Evolutionary conservation across 2,329 filamentous ascomycete species (phyloP).

Genomic region (Pseudofabraea citricarpa): DNA sequence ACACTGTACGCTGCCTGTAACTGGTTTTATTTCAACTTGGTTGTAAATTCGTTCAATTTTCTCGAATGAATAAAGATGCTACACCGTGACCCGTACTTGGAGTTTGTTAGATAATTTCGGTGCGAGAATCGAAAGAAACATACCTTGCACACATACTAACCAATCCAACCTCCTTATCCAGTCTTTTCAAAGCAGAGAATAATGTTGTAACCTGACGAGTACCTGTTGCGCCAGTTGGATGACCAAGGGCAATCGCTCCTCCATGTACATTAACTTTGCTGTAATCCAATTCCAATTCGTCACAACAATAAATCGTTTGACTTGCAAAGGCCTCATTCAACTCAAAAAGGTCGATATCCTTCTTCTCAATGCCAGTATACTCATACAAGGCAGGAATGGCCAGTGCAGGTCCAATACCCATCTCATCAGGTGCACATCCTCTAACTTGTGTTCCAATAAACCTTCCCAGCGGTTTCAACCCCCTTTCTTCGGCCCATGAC

Average conservation of each 20-base stretch:
- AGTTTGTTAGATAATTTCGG: background rate
- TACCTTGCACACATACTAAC: conserved; percentile 41
- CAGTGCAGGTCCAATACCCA: conserved; percentile 62
- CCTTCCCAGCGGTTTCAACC: conserved; percentile 58
- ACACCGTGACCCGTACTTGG: conserved; percentile 18
- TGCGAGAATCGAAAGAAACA: conserved; percentile 2
- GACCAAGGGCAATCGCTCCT: conserved; percentile 48
- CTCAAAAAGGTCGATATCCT: conserved; percentile 62
- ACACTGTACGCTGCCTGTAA: too few relatives aligned
- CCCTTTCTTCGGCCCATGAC: conserved; percentile 54
- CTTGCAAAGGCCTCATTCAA: conserved; percentile 50
- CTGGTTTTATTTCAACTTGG: background rate
- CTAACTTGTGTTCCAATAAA: conserved; percentile 60
- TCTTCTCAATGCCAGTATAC: conserved; percentile 48
- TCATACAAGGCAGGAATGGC: conserved; percentile 60
- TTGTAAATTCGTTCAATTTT: conserved; percentile 4
- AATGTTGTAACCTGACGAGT: conserved; percentile 44
- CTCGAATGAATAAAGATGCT: conserved; percentile 18
- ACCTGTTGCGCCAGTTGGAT: conserved; percentile 47
- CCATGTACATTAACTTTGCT: conserved; percentile 48
- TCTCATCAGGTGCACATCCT: conserved; percentile 61
- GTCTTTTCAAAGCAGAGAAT: conserved; percentile 42
- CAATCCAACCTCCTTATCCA: conserved; percentile 41
- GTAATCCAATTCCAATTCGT: conserved; percentile 40
- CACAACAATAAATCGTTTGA: conserved; percentile 34